phyloP scores from a whole-genome alignment of 2,329 filamentous ascomycete species.

The Colletotrichum sojae region DNA sequence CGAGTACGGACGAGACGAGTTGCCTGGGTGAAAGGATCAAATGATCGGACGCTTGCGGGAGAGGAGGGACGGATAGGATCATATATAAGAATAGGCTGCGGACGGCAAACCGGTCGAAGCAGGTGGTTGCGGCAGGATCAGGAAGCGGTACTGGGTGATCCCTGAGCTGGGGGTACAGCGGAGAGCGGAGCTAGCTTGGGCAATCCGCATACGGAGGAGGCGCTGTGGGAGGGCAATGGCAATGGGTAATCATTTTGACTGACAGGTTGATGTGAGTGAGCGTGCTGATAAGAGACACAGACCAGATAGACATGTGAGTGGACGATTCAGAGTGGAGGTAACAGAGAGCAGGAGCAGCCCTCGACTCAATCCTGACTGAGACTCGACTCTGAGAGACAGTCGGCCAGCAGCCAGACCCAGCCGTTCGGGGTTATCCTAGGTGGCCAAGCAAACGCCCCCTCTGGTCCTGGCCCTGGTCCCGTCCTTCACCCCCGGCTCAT shows the following conservation, averaged over 20 bases:
- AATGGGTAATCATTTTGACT: constrained; percentile 39
- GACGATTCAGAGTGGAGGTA: constrained; percentile 33
- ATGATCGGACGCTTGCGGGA: not conserved
- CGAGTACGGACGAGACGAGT: constrained; percentile 35
- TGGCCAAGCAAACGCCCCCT: constrained; percentile 6
- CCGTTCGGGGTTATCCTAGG: constrained; percentile 30
- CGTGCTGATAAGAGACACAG: constrained; percentile 39
- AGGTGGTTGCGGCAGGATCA: constrained; percentile 33
- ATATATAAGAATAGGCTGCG: constrained; percentile 31
- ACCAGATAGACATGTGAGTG: constrained; percentile 39
- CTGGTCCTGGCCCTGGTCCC: too few relatives aligned
- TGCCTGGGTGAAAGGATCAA: constrained; percentile 20
- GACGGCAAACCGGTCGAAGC: constrained; percentile 7
- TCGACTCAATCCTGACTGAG: constrained; percentile 6
- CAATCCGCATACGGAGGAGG: constrained; percentile 41
- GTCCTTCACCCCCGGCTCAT: not conserved
- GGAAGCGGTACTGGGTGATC: constrained; percentile 34
- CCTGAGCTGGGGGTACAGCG: constrained; percentile 24
- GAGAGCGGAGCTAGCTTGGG: constrained; percentile 36
- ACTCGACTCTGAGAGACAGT: constrained; percentile 2
- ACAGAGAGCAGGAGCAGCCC: constrained; percentile 10
- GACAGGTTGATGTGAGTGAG: constrained; percentile 35
- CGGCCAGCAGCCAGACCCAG: constrained; percentile 15
- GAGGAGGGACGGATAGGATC: constrained; percentile 28
- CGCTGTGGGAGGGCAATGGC: constrained; percentile 32